Base-by-base conservation (phyloP, 176 grass and related monocot genomes). In the Urochloa ruziziensis region DNA sequence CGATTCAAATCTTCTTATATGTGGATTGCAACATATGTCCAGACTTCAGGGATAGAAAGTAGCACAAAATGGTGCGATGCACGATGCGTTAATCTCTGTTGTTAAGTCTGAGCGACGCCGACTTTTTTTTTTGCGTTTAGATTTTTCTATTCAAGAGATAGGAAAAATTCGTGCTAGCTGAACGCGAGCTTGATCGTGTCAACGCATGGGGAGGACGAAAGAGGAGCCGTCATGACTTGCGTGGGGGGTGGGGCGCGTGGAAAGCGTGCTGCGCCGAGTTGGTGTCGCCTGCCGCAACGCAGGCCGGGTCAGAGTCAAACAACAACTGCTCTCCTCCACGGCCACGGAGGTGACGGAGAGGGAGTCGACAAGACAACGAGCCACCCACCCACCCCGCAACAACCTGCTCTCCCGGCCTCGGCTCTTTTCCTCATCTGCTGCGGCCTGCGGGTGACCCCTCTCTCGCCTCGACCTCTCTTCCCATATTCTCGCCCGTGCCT, bases 251-350 rank as follows among this genome's bases (percentile, higher is more conserved):
- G 46, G 46, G 78, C 78, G 62, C 78, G 78, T 80, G 62, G n/a
- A 80, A 68, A 27, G 78, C 46, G 78, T 80, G 78, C 44, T 13
- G n/a, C 25, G 28, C 27, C 14, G n/a, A n/a, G n/a, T 37, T 6
- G 36, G 4, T 6, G 36, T 37, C 36, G 39, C 39, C 39, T 5
- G 2, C 2, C 36, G 30, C 4, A 67, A 16, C 67, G 37, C 37
- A 40, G 33, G 63, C 78, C 23, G 62, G 7, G 78, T 80, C 78
- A 19, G 62, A 39, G 78, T 80, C 78, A 80, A 80, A 68, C 71
- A 54, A 35, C 73, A 24, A 2, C 43, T 51, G 30, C 42, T 24
- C 19, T n/a, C 44, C 43, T 47, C 34, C 72, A 36, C 29, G n/a
- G n/a, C n/a, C n/a, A n/a, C n/a, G n/a, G n/a, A n/a, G n/a, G n/a